Percentiles rank a stretch among this genome's conserved stretches.
Conservation (phyloP, 371 early-diverging fungal genomes). For the Parasitella parasitica region DNA sequence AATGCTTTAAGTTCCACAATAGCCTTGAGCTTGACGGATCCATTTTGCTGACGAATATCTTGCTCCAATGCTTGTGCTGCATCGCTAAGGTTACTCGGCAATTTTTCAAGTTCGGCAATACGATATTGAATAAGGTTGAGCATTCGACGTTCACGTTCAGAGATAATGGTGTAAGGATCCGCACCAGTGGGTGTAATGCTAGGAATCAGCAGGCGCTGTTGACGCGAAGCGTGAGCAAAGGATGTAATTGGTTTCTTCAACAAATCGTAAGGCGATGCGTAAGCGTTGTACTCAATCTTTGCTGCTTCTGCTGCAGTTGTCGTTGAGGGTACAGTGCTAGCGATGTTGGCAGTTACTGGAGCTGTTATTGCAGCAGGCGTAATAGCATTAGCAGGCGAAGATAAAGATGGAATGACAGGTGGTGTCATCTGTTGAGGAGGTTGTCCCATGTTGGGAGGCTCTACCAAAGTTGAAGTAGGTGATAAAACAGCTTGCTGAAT, state of each 20-base stretch:
- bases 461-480: constrained; percentile 4
- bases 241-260: constrained; percentile 52
- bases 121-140: constrained; percentile 69
- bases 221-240: constrained; percentile 58
- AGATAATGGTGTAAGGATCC: constrained; percentile 70
- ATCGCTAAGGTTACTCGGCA: constrained; percentile 32
- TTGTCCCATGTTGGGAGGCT: neutral
- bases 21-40: constrained; percentile 52
- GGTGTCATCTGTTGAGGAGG: neutral
- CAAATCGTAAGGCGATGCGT: constrained; percentile 55
- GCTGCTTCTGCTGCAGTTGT: neutral
- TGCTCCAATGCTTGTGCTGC: constrained; percentile 8
- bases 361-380: constrained; percentile 1
- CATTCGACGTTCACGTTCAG: constrained; percentile 76
- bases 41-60: constrained; percentile 8
- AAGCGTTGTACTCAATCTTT: constrained; percentile 25
- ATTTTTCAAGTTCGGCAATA: constrained; percentile 70
- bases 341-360: neutral
- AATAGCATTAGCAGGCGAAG: neutral
- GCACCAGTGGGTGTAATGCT: constrained; percentile 74
- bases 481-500: constrained; percentile 75
- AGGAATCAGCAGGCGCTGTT: constrained; percentile 71
- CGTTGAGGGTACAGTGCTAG: neutral
- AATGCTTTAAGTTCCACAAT: constrained; percentile 90
- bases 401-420: neutral